phyloP scores from a whole-genome alignment of 2,329 filamentous ascomycete genomes.

The Aspergillus fischeri region DNA sequence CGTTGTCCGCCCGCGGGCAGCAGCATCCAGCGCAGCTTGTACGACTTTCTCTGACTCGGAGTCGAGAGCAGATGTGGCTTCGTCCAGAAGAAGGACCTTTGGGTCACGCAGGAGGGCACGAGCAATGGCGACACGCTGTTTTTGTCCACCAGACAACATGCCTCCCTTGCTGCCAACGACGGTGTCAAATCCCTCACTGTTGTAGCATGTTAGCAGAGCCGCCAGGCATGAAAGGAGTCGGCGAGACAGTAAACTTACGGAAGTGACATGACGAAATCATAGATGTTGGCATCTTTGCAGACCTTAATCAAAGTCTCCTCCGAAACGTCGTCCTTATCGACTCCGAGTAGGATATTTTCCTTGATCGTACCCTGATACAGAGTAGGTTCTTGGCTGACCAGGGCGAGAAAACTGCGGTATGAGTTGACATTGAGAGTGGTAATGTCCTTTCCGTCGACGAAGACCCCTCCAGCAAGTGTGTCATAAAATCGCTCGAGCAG shows the following conservation, averaged over 20 bases:
- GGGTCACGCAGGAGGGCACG: conserved; percentile 87
- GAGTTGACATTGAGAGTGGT: conserved; percentile 76
- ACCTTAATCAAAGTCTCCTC: conserved; percentile 72
- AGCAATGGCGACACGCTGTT: conserved; percentile 91
- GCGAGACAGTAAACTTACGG: conserved; percentile 47
- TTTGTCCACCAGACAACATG: conserved; percentile 85
- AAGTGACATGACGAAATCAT: conserved; percentile 82
- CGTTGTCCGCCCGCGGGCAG: conserved; percentile 79
- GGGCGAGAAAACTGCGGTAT: conserved; percentile 76
- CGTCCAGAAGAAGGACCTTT: conserved; percentile 77
- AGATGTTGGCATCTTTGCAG: conserved; percentile 87
- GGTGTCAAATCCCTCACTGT: conserved; percentile 72
- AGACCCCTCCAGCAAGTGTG: conserved; percentile 72
- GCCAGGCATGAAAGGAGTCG: neutral
- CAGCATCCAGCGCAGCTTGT: conserved; percentile 73
- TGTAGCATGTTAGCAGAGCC: conserved; percentile 17
- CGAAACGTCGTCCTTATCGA: conserved; percentile 60
- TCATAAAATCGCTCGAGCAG: conserved; percentile 94
- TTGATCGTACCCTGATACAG: conserved; percentile 88
- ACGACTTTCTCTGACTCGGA: conserved; percentile 50
- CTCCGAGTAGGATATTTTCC: conserved; percentile 84
- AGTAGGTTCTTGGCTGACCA: conserved; percentile 92
- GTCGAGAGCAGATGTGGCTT: conserved; percentile 59
- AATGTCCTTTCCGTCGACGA: conserved; percentile 79
- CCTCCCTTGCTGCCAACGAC: conserved; percentile 82